Base-by-base conservation (phyloP, 768 basidiomycete genomes). In the Boletus pseudo-olivaceus region DNA sequence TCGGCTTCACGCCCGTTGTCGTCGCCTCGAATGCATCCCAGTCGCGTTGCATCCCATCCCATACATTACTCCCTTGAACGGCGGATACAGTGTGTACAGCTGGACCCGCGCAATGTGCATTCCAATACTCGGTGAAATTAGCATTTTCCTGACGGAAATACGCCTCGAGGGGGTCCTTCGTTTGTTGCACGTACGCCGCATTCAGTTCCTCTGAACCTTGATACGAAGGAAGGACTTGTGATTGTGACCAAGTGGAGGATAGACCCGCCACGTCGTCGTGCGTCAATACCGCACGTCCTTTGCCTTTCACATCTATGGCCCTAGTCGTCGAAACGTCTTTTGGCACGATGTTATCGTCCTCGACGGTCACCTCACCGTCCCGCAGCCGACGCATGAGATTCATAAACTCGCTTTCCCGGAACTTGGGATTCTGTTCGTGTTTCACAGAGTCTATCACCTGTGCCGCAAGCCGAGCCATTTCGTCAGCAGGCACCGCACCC, bases 1-100 rank as follows among this genome's bases (percentile, higher is more conserved):
- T 68, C 10, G 77, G 77, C 59, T 75, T 77, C 51, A 93, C 77
- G 0, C 89, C 90, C 0, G 79, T 68, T 1, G 82, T 67, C 6
- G 85, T 88, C 1, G 88, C 89, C 66, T 93, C 91, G 52, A 89
- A 90, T 4, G 72, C 72, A 61, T 95, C 92, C 91, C 91, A 95
- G 54, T 86, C 84, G 11, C 72, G 67, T 67, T 93, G 90, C 56
- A 96, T 68, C 30, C 70, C 69, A 57, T 82, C 78, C 92, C 92
- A 94, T 48, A 45, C 26, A 6, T 29, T 5, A 6, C 76, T 76
- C 7, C 54, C 61, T 51, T 59, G 59, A 57, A 70, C 64, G 45
- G 60, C 15, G n/a, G 66, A 49, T 19, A 23, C 30, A 26, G 47
- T 53, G 48, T 45, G 48, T 17, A 49, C 26, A 45, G 53, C 54